Conservation (phyloP, 352 stramenopile species). For the Pythium periplocum region DNA sequence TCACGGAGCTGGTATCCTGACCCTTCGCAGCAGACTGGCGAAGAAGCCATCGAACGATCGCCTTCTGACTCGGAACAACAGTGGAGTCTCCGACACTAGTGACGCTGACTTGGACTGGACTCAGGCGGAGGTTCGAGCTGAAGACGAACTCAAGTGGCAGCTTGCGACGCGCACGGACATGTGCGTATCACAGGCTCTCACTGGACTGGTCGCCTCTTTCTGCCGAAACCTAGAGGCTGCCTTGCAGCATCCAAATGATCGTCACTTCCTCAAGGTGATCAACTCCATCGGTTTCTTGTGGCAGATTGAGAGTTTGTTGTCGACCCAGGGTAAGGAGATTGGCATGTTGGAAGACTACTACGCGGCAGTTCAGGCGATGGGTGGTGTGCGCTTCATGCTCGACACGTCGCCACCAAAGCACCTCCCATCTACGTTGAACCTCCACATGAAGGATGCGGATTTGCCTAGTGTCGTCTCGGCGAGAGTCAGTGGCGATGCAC, state of each 20-base stretch:
- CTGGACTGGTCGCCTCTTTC: constrained; percentile 66
- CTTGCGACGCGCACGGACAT: constrained; percentile 73
- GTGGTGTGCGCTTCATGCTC: constrained; percentile 59
- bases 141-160: constrained; percentile 73
- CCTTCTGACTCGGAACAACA: constrained; percentile 42
- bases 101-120: constrained; percentile 46
- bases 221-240: constrained; percentile 65
- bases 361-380: constrained; percentile 71
- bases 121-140: constrained; percentile 31
- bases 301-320: constrained; percentile 91
- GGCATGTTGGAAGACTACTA: constrained; percentile 93
- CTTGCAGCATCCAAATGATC: constrained; percentile 55
- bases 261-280: constrained; percentile 52
- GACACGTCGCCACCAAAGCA: constrained; percentile 56
- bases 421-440: constrained; percentile 61
- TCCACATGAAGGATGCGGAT: constrained; percentile 71
- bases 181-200: constrained; percentile 74
- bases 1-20: constrained; percentile 66
- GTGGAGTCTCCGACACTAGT: constrained; percentile 28
- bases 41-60: constrained; percentile 27
- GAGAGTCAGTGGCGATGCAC: constrained; percentile 46
- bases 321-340: constrained; percentile 92
- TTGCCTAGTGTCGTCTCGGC: constrained; percentile 73
- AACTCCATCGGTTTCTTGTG: constrained; percentile 75
- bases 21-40: constrained; percentile 46